Base-by-base conservation (phyloP, 2,329 filamentous ascomycete species). In the Zymoseptoria tritici region DNA sequence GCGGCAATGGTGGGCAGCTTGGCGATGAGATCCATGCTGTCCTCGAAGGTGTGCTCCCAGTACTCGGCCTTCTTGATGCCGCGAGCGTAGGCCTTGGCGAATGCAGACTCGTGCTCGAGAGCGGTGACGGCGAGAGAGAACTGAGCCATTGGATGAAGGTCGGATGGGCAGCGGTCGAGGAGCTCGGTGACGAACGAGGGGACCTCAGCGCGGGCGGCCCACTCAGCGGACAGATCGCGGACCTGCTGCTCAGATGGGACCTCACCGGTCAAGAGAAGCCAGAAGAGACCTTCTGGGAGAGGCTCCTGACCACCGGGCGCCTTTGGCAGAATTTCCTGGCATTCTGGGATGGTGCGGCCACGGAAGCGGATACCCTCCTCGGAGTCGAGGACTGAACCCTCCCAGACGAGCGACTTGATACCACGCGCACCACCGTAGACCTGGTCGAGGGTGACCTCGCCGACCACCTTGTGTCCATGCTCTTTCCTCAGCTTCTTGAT, bases 311-410 rank as follows among this genome's bases (percentile, higher is more conserved):
- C 94, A 74, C 94, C 94, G 67, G 92, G 91, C 65, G 93, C 94
- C 84, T 96, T 97, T 79, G 94, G 94, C 61, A 99, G 91, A 72
- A 96, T 81, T 79, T 97, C 82, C 84, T 97, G 94, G 86, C 92
- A 97, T 81, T 99, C 94, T 71, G 94, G 94, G 73, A 99, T 99
- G 69, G 94, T 99, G 85, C 93, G 94, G 82, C 94, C 94, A 77
- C 94, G 89, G 88, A 99, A 99, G 72, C 94, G 90, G 80, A 99
- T 99, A 81, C 94, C 94, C 85, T 99, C 94, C 83, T 97, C 91
- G 60, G 93, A 85, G 80, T 99, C 94, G 73, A 99, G 89, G 72
- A 99, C 94, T 73, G 94, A 99, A 72, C 93, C 86, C 82, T 99
- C 94, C 94, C 94, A 99, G 73, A 99, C 94, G 64, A 99, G 88